Conservation (phyloP, 768 basidiomycete species). For the Amylocystis lapponica region DNA sequence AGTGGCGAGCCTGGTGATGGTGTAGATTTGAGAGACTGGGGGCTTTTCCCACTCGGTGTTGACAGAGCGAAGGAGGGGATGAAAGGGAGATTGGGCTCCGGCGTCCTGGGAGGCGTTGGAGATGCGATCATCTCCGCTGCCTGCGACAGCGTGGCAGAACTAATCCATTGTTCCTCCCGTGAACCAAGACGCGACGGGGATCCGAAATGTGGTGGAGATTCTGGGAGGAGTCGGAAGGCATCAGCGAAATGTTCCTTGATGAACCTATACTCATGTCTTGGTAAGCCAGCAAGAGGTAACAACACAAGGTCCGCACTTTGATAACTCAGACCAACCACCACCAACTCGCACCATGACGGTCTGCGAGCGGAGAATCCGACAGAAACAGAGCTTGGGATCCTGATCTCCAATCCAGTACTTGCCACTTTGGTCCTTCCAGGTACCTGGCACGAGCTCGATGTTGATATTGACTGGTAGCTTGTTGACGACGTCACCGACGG, state of each 20-base stretch:
- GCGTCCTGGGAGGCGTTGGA: slow-evolving; percentile 50
- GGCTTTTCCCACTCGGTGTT: slow-evolving; percentile 41
- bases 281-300: slow-evolving; percentile 5
- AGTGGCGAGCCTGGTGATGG: slow-evolving; percentile 63
- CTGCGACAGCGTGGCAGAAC: slow-evolving; percentile 64
- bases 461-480: slow-evolving; percentile 81
- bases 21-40: slow-evolving; percentile 43
- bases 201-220: slow-evolving; percentile 64
- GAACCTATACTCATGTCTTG: slow-evolving; percentile 63
- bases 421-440: slow-evolving; percentile 90
- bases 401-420: slow-evolving; percentile 96
- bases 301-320: slow-evolving; percentile 53
- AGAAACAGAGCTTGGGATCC: slow-evolving; percentile 86
- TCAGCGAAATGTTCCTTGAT: slow-evolving; percentile 84
- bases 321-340: slow-evolving; percentile 90
- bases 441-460: slow-evolving; percentile 72
- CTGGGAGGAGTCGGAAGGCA: slow-evolving; percentile 66
- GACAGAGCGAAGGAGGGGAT: slow-evolving; percentile 65
- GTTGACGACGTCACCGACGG: slow-evolving; percentile 90
- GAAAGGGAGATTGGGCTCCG: slow-evolving; percentile 53
- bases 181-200: slow-evolving; percentile 34
- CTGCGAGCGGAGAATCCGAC: slow-evolving; percentile 83
- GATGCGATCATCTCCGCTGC: slow-evolving; percentile 36
- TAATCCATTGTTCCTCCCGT: slow-evolving; percentile 80
- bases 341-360: slow-evolving; percentile 97